These are phyloP conservation scores for Ilyonectria robusta DNA, from an alignment of 2,329 filamentous ascomycete species.

Conservation along the genomic window DNA sequence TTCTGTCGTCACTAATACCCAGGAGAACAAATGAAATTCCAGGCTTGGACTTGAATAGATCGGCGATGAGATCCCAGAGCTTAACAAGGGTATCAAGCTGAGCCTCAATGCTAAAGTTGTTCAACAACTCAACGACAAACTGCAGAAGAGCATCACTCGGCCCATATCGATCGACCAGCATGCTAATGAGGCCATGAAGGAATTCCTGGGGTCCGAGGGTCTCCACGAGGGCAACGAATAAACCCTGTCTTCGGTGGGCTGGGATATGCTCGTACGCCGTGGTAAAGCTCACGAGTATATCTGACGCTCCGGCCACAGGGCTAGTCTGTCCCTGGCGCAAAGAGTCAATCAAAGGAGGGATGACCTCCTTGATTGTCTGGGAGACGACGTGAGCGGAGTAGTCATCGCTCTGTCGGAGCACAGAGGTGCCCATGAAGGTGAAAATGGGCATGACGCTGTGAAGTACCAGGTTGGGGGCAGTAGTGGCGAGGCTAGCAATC, in stretches of 20 bases:
- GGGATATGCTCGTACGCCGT: slow-evolving; percentile 98
- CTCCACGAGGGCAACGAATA: slow-evolving; percentile 88
- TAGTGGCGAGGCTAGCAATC: slow-evolving; percentile 87
- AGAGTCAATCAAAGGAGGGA: slow-evolving; percentile 90
- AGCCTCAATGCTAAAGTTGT: slow-evolving; percentile 79
- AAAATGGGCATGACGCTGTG: slow-evolving; percentile 99
- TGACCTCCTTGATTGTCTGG: slow-evolving; percentile 93
- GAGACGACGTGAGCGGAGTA: slow-evolving; percentile 97
- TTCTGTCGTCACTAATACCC: slow-evolving; percentile 64
- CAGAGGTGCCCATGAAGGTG: slow-evolving; percentile 95
- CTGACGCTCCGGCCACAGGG: slow-evolving; percentile 84
- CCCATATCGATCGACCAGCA: slow-evolving; percentile 92
- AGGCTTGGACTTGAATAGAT: slow-evolving; percentile 83
- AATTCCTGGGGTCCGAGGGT: slow-evolving; percentile 91
- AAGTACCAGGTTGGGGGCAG: slow-evolving; percentile 90
- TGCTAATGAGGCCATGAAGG: slow-evolving; percentile 87
- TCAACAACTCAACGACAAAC: slow-evolving; percentile 83
- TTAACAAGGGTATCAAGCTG: slow-evolving; percentile 85
- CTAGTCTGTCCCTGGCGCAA: slow-evolving; percentile 85
- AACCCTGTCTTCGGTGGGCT: slow-evolving; percentile 82
- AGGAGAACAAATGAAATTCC: slow-evolving; percentile 81
- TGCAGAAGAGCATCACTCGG: slow-evolving; percentile 79
- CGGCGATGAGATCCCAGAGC: slow-evolving; percentile 80
- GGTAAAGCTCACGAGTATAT: slow-evolving; percentile 94
- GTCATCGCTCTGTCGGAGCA: slow-evolving; percentile 93